Evolutionary conservation across 208 protist genomes (phyloP).

Genomic region (Naegleria fowleri): DNA sequence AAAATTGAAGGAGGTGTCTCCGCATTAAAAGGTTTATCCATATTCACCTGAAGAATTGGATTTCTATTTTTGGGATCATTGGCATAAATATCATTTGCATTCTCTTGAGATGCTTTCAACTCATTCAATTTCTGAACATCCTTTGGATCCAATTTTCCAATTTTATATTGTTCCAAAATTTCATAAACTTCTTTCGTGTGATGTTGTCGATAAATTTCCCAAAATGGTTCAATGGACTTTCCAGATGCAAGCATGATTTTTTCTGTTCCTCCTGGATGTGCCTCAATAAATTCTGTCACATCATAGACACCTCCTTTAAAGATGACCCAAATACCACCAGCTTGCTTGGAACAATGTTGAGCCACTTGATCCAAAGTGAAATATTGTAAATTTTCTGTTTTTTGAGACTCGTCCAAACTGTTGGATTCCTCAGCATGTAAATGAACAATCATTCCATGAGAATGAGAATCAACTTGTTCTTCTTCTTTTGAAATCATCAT

Average conservation of each 20-base stretch:
- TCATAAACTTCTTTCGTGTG: conserved; percentile 33
- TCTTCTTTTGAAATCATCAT: too few relatives aligned
- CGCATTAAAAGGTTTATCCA: conserved; percentile 59
- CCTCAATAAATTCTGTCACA: conserved; percentile 60
- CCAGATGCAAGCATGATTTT: conserved; percentile 64
- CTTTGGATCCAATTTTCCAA: conserved; percentile 33
- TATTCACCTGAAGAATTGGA: conserved; percentile 40
- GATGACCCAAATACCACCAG: conserved; percentile 56
- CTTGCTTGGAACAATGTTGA: conserved; percentile 21
- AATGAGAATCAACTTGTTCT: too few relatives aligned
- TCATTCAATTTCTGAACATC: background rate
- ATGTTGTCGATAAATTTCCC: conserved; percentile 53
- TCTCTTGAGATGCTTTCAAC: background rate
- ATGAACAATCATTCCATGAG: too few relatives aligned
- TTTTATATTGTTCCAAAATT: conserved; percentile 35
- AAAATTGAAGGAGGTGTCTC: conserved; percentile 51
- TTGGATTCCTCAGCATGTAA: too few relatives aligned
- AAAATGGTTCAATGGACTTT: conserved; percentile 60
- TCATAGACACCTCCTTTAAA: conserved; percentile 66
- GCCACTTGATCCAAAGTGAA: conserved; percentile 30
- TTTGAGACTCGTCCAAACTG: too few relatives aligned
- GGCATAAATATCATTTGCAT: conserved; percentile 30
- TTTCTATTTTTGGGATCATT: conserved; percentile 33
- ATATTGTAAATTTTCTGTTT: too few relatives aligned
- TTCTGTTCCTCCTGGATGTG: conserved; percentile 60